Conservation (phyloP, 139 green algal species). For the Ostreobium quekettii region DNA sequence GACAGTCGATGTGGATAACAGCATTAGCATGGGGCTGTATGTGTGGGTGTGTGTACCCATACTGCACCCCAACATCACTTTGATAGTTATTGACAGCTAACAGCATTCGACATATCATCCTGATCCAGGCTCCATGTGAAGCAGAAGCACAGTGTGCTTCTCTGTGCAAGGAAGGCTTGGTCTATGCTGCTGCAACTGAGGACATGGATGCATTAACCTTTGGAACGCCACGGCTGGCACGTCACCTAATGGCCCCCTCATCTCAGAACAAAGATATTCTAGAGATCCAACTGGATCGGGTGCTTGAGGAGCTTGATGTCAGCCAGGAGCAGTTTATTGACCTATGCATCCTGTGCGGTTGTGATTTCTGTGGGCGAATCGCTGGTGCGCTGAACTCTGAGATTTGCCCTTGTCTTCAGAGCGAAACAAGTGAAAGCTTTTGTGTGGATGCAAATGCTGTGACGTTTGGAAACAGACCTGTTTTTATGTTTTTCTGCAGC, state of each 20-base stretch:
- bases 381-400: too few relatives aligned
- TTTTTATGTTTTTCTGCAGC: too few relatives aligned
- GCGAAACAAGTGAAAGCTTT: too few relatives aligned
- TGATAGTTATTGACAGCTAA: too few relatives aligned
- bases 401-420: conserved; percentile 22
- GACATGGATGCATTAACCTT: conserved; percentile 98
- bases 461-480: too few relatives aligned
- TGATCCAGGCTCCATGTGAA: conserved; percentile 76
- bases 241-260: conserved; percentile 85
- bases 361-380: conserved; percentile 90
- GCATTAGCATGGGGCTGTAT: neutral
- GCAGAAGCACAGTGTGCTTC: conserved; percentile 86
- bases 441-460: too few relatives aligned
- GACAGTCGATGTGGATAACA: conserved; percentile 62
- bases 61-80: neutral
- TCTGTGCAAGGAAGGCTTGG: conserved; percentile 68
- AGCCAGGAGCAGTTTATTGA: conserved; percentile 89
- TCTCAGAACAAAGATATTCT: conserved; percentile 63
- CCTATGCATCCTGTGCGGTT: conserved; percentile 97
- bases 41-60: neutral
- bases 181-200: conserved; percentile 88
- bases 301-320: conserved; percentile 59
- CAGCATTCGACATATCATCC: too few relatives aligned
- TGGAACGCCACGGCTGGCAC: conserved; percentile 66
- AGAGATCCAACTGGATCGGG: conserved; percentile 76